Conservation (phyloP, 1,284 basidiomycete genomes). For the Mycosarcoma maydis region DNA sequence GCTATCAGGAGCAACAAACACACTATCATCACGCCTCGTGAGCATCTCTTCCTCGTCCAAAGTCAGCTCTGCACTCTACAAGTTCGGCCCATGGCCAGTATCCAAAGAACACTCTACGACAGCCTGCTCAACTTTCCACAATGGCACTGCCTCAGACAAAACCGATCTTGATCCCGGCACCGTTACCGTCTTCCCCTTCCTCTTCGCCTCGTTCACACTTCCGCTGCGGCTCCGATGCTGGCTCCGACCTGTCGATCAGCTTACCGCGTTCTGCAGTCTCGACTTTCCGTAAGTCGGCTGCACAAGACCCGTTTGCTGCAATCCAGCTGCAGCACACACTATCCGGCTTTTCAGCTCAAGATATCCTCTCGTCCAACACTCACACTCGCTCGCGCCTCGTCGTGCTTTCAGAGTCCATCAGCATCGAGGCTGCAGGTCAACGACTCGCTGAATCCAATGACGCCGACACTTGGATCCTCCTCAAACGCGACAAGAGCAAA, state of each 20-base stretch:
- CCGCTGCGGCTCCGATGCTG: slow-evolving; percentile 23
- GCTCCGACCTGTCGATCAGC: slow-evolving; percentile 29
- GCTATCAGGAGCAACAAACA: too few relatives aligned
- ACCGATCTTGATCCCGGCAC: slow-evolving; percentile 30
- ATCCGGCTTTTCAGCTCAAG: slow-evolving; percentile 21
- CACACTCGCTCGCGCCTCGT: slow-evolving; percentile 18
- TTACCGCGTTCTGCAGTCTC: slow-evolving; percentile 13
- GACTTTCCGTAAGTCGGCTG: neutral
- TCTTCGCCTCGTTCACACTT: slow-evolving; percentile 19
- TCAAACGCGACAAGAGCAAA: slow-evolving; percentile 1
- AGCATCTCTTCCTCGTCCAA: too few relatives aligned
- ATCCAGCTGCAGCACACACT: slow-evolving; percentile 17
- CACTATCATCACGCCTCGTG: too few relatives aligned
- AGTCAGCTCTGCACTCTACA: too few relatives aligned
- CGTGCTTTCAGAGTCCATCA: slow-evolving; percentile 13
- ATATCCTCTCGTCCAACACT: slow-evolving; percentile 21
- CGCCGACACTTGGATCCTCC: slow-evolving; percentile 32
- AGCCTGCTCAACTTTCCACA: neutral
- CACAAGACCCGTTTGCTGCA: slow-evolving; percentile 20
- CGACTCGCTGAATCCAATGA: slow-evolving; percentile 18
- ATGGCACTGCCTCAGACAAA: slow-evolving; percentile 29
- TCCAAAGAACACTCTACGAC: neutral
- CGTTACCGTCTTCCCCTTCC: slow-evolving; percentile 7
- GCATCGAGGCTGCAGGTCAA: slow-evolving; percentile 40
- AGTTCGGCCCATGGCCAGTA: too few relatives aligned